A percentile compares a stretch with the other conserved stretches of the same genome.
phyloP scores from a whole-genome alignment of 768 basidiomycete species.

The Lentinula lateritia region DNA sequence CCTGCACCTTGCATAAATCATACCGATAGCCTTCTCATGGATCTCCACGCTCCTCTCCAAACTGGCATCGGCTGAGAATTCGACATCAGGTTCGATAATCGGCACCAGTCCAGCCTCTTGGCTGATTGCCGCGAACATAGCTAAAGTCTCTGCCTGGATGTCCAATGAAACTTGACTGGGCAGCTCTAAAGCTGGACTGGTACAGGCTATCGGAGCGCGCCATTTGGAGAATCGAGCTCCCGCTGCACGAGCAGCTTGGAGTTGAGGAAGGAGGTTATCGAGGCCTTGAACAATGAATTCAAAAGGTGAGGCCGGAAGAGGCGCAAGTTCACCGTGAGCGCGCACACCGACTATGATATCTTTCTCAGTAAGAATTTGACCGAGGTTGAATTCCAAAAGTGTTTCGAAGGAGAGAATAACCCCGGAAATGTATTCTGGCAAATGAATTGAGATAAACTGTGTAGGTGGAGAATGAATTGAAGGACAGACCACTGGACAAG shows the following conservation, averaged over 20 bases:
- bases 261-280: slow-evolving; percentile 35
- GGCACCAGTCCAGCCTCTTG: slow-evolving; percentile 48
- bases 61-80: slow-evolving; percentile 43
- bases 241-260: slow-evolving; percentile 36
- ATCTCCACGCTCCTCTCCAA: slow-evolving; percentile 39
- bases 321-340: slow-evolving; percentile 43
- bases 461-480: background rate
- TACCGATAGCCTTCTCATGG: slow-evolving; percentile 36
- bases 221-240: slow-evolving; percentile 49
- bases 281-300: slow-evolving; percentile 48
- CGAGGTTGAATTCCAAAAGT: slow-evolving; percentile 44
- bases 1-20: slow-evolving; percentile 41
- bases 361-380: slow-evolving; percentile 33
- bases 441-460: background rate
- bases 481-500: slow-evolving; percentile 29
- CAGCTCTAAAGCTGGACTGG: slow-evolving; percentile 25
- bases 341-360: slow-evolving; percentile 46
- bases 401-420: slow-evolving; percentile 47
- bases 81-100: slow-evolving; percentile 48
- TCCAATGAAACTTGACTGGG: slow-evolving; percentile 38
- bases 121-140: slow-evolving; percentile 44
- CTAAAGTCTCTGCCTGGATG: slow-evolving; percentile 40
- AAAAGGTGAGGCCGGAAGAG: slow-evolving; percentile 34
- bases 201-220: slow-evolving; percentile 44
- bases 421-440: slow-evolving; percentile 41